Evolutionary conservation across 176 grass and related monocot species (phyloP).

Genomic region (Aegilops longissima): DNA sequence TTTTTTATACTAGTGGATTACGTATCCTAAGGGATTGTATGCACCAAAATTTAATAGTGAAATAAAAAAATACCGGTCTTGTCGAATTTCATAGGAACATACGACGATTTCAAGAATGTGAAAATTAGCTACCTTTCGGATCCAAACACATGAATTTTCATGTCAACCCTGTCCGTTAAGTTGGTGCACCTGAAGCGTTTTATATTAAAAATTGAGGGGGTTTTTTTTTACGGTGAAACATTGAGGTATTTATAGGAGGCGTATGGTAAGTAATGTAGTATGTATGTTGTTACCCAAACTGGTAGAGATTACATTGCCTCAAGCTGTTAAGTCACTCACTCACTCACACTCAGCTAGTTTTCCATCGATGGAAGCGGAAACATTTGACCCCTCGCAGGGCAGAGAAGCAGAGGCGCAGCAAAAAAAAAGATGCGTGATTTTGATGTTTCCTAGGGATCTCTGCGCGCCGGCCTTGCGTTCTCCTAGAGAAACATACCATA

Average conservation of each 20-base stretch:
- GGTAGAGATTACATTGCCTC: constrained; percentile 27
- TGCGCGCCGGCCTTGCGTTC: constrained; percentile 29
- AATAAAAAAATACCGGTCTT: no score
- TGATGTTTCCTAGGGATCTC: constrained; percentile 44
- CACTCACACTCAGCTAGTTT: background rate
- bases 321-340: constrained; percentile 32
- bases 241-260: background rate
- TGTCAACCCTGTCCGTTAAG: no score
- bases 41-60: no score
- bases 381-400: constrained; percentile 8
- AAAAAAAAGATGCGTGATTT: constrained; percentile 40
- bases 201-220: no score
- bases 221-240: no score
- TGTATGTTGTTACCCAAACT: constrained; percentile 16
- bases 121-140: no score
- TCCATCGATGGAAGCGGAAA: constrained; percentile 40
- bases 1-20: no score
- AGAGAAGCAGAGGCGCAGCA: constrained; percentile 10
- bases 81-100: no score
- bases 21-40: no score
- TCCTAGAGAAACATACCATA: constrained; percentile 53
- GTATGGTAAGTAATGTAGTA: background rate
- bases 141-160: no score
- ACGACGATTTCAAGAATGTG: no score
- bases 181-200: no score